Conservation (phyloP, 352 stramenopile genomes). For the Aphanomyces invadans region DNA sequence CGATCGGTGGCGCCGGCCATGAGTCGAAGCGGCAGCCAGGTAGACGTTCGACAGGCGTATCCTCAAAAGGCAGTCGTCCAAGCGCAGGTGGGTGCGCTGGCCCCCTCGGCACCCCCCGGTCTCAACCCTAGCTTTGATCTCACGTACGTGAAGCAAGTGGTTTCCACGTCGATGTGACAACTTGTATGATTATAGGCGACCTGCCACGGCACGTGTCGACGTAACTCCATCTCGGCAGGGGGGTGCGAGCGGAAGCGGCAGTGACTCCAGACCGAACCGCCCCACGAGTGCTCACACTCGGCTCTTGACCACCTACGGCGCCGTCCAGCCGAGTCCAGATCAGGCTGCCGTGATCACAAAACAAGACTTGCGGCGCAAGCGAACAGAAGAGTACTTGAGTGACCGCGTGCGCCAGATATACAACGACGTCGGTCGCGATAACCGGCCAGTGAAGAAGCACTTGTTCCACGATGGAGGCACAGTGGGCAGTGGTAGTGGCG, state of each 20-base stretch:
- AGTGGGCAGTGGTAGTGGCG: background rate
- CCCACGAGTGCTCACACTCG: constrained; percentile 10
- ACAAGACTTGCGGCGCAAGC: constrained; percentile 18
- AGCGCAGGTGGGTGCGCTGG: background rate
- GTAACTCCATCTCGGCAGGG: background rate
- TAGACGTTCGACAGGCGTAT: constrained; percentile 7
- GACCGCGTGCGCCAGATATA: constrained; percentile 23
- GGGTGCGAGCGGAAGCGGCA: background rate
- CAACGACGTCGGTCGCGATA: constrained; percentile 11
- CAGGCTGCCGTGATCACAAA: constrained; percentile 8
- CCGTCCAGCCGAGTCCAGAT: background rate
- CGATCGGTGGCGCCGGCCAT: background rate
- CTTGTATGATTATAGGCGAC: background rate
- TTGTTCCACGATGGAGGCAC: background rate
- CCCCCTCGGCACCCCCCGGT: background rate
- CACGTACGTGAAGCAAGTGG: background rate
- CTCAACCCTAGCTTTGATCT: background rate
- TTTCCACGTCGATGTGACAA: background rate
- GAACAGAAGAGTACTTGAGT: constrained; percentile 10
- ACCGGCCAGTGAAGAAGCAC: background rate
- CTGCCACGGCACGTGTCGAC: background rate
- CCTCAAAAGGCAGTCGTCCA: background rate
- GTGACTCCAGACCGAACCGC: background rate
- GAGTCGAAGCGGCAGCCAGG: background rate
- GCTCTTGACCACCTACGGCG: constrained; percentile 17